A percentile compares a stretch with the other conserved stretches of the same genome.
Evolutionary conservation across 2,329 filamentous ascomycete species (phyloP).

Genomic region (Ascochyta viciae-villosae): DNA sequence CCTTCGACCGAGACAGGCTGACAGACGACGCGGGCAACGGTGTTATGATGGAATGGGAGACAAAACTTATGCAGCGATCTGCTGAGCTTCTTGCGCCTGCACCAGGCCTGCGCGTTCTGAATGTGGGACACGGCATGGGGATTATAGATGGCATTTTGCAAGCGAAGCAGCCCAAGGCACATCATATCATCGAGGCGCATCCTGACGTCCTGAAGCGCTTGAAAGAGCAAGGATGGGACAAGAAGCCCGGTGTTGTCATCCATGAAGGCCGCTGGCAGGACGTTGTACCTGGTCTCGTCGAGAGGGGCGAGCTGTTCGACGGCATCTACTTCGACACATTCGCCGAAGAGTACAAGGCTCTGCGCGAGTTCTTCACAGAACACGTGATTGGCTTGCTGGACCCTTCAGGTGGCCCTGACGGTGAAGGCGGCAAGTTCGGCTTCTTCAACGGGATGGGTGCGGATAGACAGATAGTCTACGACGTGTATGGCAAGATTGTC

Average conservation of each 20-base stretch:
- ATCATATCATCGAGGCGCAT: slow-evolving; percentile 62
- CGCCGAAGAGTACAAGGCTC: slow-evolving; percentile 87
- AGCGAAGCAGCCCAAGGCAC: slow-evolving; percentile 51
- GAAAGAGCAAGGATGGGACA: slow-evolving; percentile 56
- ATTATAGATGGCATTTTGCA: slow-evolving; percentile 59
- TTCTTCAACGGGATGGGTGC: slow-evolving; percentile 83
- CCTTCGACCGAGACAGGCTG: slow-evolving; percentile 56
- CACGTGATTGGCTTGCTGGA: slow-evolving; percentile 81
- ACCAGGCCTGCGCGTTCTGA: slow-evolving; percentile 54
- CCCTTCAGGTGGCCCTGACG: slow-evolving; percentile 50
- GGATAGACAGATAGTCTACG: slow-evolving; percentile 90
- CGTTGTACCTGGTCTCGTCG: slow-evolving; percentile 54
- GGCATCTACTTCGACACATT: slow-evolving; percentile 95
- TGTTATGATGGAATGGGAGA: slow-evolving; percentile 63
- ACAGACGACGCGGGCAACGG: slow-evolving; percentile 58
- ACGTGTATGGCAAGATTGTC: slow-evolving; percentile 88
- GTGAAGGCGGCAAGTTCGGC: slow-evolving; percentile 62
- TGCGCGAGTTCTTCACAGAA: slow-evolving; percentile 87
- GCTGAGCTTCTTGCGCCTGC: slow-evolving; percentile 52
- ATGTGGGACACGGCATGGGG: slow-evolving; percentile 60
- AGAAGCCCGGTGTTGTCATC: slow-evolving; percentile 57
- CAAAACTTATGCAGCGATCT: slow-evolving; percentile 56
- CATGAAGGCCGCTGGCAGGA: slow-evolving; percentile 60
- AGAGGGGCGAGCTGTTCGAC: slow-evolving; percentile 54
- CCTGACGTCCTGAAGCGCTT: slow-evolving; percentile 56